A percentile compares a stretch with the other conserved stretches of the same genome.
phyloP scores from a whole-genome alignment of 2,329 filamentous ascomycete genomes.

The Colletotrichum endophyticum region DNA sequence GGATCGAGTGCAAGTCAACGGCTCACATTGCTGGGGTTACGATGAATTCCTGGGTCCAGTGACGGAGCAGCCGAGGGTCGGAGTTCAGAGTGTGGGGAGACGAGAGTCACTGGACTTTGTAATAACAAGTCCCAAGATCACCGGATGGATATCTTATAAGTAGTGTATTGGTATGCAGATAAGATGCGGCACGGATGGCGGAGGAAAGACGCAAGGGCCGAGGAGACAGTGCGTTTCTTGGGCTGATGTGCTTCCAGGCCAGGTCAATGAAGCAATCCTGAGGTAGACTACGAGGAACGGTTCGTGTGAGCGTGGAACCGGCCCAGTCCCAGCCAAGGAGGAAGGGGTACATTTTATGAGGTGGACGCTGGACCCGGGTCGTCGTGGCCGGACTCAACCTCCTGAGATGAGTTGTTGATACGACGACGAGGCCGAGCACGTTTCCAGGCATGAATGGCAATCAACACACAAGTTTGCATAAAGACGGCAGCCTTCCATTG shows the following conservation, averaged over 20 bases:
- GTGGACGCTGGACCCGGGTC: neutral
- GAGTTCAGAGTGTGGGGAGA: neutral
- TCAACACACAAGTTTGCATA: neutral
- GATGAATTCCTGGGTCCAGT: neutral
- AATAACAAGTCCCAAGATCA: neutral
- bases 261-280: neutral
- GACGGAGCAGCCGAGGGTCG: neutral
- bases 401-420: neutral
- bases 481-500: neutral
- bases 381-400: neutral
- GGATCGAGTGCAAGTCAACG: neutral
- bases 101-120: neutral
- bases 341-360: neutral
- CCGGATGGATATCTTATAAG: neutral
- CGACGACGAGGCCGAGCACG: neutral
- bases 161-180: neutral
- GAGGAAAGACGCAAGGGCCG: neutral
- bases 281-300: neutral
- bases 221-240: neutral
- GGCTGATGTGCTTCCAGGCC: neutral
- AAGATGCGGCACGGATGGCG: neutral
- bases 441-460: neutral
- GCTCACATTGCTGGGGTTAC: neutral
- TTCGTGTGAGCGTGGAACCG: neutral
- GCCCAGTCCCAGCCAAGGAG: neutral